These are phyloP conservation scores for Chrysophaeum taylorii DNA, from an alignment of 352 stramenopile genomes.

Conservation along the genomic window DNA sequence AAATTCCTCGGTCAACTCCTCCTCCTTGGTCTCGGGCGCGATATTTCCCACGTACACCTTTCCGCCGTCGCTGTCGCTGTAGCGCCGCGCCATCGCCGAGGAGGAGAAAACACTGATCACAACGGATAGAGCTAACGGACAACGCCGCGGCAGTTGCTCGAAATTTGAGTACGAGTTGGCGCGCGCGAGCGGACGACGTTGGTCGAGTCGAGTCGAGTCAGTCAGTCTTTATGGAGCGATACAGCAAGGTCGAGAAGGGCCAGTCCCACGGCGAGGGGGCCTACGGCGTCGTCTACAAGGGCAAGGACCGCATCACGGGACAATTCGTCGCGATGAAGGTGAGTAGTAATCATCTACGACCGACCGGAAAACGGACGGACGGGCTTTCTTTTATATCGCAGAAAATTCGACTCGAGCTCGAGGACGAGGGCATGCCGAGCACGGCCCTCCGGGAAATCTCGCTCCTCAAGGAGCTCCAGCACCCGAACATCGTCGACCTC, in stretches of 20 bases:
- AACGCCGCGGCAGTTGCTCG: too few relatives aligned
- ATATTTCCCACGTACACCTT: background rate
- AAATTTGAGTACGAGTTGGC: too few relatives aligned
- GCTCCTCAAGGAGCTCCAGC: slow-evolving; percentile 87
- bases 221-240: slow-evolving; percentile 77
- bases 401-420: slow-evolving; percentile 91
- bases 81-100: too few relatives aligned
- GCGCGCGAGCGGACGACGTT: too few relatives aligned
- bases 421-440: slow-evolving; percentile 96
- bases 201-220: too few relatives aligned
- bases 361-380: slow-evolving; percentile 7
- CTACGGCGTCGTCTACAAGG: slow-evolving; percentile 93
- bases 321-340: slow-evolving; percentile 82
- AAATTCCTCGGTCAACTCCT: background rate
- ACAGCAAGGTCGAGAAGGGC: slow-evolving; percentile 79
- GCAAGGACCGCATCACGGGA: slow-evolving; percentile 72
- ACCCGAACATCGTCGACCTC: slow-evolving; percentile 91
- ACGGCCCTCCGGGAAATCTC: slow-evolving; percentile 96
- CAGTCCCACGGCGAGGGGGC: slow-evolving; percentile 78
- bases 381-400: slow-evolving; percentile 9
- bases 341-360: slow-evolving; percentile 11
- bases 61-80: background rate
- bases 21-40: background rate
- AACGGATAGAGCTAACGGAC: too few relatives aligned
- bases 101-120: too few relatives aligned